These are phyloP conservation scores for Pseudogymnoascus sp. DNA, from an alignment of 2,329 filamentous ascomycete species.

Conservation along the genomic window DNA sequence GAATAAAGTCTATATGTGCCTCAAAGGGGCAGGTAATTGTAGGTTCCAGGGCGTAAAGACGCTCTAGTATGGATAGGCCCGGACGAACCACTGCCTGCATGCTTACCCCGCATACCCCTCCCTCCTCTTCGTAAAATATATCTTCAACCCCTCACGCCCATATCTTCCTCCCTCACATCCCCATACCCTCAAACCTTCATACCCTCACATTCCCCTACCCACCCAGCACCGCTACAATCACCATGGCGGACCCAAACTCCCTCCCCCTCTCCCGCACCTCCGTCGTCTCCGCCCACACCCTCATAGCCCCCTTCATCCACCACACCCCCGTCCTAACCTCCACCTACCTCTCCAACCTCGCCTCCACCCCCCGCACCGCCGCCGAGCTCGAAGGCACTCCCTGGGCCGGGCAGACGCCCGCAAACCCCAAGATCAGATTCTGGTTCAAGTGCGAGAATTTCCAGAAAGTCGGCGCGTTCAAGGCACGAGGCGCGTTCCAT, in stretches of 20 bases:
- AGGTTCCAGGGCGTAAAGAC: background rate
- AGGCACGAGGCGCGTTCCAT: conserved; percentile 84
- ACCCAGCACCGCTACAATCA: conserved; percentile 10
- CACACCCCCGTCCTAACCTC: conserved; percentile 77
- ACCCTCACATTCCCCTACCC: background rate
- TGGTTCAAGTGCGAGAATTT: conserved; percentile 97
- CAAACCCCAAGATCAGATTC: conserved; percentile 60
- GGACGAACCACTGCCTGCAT: background rate
- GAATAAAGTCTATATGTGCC: background rate
- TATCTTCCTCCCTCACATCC: background rate
- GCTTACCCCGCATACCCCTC: conserved; percentile 6
- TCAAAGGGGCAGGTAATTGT: background rate
- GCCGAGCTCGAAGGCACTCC: conserved; percentile 48
- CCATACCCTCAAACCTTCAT: background rate
- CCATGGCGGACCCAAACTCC: conserved; percentile 48
- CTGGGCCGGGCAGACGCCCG: conserved; percentile 50
- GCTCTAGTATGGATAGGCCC: background rate
- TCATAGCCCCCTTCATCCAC: conserved; percentile 72
- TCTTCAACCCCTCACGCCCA: background rate
- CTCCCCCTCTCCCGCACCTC: conserved; percentile 65
- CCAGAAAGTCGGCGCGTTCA: conserved; percentile 88
- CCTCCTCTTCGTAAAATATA: background rate
- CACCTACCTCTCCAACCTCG: conserved; percentile 64
- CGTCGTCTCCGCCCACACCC: conserved; percentile 61
- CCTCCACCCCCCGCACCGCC: conserved; percentile 59